phyloP scores from a whole-genome alignment of 2,329 filamentous ascomycete genomes.

The Clonostachys rhizophaga region DNA sequence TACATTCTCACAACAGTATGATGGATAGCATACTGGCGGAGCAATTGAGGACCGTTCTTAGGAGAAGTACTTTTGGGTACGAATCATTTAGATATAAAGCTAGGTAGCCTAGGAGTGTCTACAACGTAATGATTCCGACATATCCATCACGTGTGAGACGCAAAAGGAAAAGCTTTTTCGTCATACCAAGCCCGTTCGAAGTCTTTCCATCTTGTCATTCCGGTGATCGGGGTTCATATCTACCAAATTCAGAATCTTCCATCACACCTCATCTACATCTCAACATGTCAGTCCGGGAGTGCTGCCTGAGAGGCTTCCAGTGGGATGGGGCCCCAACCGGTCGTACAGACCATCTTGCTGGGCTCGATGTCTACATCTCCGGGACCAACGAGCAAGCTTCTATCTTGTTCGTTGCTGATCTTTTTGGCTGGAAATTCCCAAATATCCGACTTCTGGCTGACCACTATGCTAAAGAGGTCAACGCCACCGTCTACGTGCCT shows the following conservation, averaged over 20 bases:
- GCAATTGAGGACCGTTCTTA: too few species aligned
- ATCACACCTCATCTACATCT: not conserved
- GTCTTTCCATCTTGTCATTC: too few species aligned
- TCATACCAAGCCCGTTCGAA: too few species aligned
- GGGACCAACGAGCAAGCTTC: conserved; percentile 24
- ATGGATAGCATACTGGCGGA: too few species aligned
- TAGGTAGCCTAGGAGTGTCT: too few species aligned
- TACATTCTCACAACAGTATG: too few species aligned
- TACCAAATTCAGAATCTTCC: not conserved
- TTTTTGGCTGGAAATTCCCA: conserved; percentile 36
- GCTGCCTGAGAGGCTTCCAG: conserved; percentile 27
- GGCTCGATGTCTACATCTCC: conserved; percentile 25
- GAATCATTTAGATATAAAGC: too few species aligned
- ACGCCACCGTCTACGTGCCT: conserved; percentile 37
- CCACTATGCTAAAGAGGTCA: conserved; percentile 35
- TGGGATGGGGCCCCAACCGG: conserved; percentile 33
- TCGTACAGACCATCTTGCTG: conserved; percentile 19
- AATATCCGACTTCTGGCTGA: conserved; percentile 40
- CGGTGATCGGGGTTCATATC: too few species aligned
- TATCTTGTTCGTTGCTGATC: conserved; percentile 28
- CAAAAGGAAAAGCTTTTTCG: too few species aligned
- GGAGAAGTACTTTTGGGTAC: too few species aligned
- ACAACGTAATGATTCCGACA: too few species aligned
- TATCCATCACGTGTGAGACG: too few species aligned
- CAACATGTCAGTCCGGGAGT: conserved; percentile 5